Conservation (phyloP, 2,329 filamentous ascomycete species). For the Penicillium sp. region DNA sequence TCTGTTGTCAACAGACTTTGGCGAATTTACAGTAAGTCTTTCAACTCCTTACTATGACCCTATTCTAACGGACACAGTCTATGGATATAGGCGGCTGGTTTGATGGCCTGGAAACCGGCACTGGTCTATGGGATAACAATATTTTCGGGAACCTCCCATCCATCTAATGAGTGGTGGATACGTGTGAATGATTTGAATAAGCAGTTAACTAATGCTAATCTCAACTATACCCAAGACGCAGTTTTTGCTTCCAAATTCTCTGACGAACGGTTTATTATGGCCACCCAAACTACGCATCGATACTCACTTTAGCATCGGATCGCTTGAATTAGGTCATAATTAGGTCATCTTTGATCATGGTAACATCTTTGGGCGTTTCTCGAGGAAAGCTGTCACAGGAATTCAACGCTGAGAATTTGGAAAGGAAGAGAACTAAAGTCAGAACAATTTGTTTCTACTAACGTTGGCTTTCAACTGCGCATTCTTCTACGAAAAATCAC, state of each 20-base stretch:
- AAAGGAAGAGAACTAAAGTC: not conserved
- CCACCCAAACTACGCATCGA: not conserved
- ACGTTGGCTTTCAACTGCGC: not conserved
- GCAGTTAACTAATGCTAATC: not conserved
- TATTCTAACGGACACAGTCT: slow-evolving; percentile 21
- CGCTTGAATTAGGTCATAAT: not conserved
- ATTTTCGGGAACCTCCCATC: slow-evolving; percentile 19
- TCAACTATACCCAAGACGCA: not conserved
- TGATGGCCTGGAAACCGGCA: slow-evolving; percentile 24
- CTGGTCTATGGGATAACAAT: slow-evolving; percentile 26
- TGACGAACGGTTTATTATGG: not conserved
- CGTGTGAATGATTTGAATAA: not conserved
- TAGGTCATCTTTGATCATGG: slow-evolving; percentile 33
- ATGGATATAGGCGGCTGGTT: slow-evolving; percentile 31
- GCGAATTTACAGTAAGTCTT: slow-evolving; percentile 24
- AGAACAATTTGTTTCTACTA: not conserved
- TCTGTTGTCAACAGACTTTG: slow-evolving; percentile 18
- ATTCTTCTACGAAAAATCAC: not conserved
- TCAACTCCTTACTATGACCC: not conserved
- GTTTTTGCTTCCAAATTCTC: not conserved
- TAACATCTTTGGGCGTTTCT: slow-evolving; percentile 69
- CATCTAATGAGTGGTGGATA: slow-evolving; percentile 2
- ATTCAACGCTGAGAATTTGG: not conserved
- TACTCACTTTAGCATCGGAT: not conserved
- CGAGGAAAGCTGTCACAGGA: not conserved